Evolutionary conservation across 805 yeast genomes (phyloP), one percentile per base, ranked within the genome.

Genomic region (Metschnikowia gruessii): DNA sequence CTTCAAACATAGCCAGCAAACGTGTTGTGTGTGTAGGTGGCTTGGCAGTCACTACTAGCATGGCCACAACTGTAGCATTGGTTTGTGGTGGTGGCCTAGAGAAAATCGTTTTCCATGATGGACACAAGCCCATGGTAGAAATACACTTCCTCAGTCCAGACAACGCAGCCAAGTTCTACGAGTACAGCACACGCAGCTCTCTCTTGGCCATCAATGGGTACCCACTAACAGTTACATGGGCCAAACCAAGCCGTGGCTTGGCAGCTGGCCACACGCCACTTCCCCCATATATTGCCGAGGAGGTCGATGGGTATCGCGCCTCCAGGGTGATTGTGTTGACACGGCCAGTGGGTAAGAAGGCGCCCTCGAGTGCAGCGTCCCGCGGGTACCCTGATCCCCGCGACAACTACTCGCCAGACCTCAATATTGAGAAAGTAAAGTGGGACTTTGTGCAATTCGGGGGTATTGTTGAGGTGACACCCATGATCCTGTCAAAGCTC

Each of bases 31-130:
- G 68, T 15, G 46, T 77, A 3, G 59, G 56, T n/a, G 66, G 70
- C 16, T 59, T 80, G 21, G 75, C 80, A 0, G 44, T 56, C 0
- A 56, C 60, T 24, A 70, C 78, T 8, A 81, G 84, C 8, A 52
- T 81, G 8, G 69, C 69, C 18, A 68, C 79, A 32, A 64, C 85
- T 9, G 53, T 86, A 16, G 58, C 79, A 1, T 85, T 80, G 43
- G 66, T 84, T 0, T 68, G 73, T 53, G 91, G 94, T 1, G 95
- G 95, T 0, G 86, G 88, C 0, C 62, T 86, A 41, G 87, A 83
- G 51, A 74, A 71, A 42, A 55, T 83, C 4, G 66, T 62, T 12
- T 54, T 69, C 24, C 59, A 54, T 36, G 59, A 55, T 8, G 46
- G 48, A 12, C 34, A n/a, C 17, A 30, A 26, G 3, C 53, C 61